Evolutionary conservation across 2,329 filamentous ascomycete species (phyloP).

Genomic region (Amylocarpus encephaloides): DNA sequence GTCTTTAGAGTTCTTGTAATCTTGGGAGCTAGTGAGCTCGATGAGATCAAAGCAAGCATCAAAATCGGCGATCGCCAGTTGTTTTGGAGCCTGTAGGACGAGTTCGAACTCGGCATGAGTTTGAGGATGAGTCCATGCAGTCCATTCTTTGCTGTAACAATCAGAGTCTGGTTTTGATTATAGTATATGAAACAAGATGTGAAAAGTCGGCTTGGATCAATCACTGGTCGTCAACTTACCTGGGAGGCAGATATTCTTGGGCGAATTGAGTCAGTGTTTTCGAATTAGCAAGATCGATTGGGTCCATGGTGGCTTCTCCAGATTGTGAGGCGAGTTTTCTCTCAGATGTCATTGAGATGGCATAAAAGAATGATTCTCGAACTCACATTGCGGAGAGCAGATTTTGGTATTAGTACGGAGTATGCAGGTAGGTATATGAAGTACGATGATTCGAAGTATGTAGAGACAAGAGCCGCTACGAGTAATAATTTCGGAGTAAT

Average conservation of each 20-base stretch:
- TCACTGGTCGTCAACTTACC: conserved; percentile 33
- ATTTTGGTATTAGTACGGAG: no score
- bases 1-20: conserved; percentile 55
- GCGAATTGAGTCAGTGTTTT: conserved; percentile 45
- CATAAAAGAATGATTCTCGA: no score
- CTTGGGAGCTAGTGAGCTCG: conserved; percentile 53
- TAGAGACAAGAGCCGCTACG: no score
- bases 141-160: conserved; percentile 13
- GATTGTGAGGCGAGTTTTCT: no score
- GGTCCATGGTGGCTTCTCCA: conserved; percentile 5
- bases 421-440: no score
- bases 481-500: no score
- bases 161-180: not conserved
- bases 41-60: conserved; percentile 51
- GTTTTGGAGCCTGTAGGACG: conserved; percentile 35
- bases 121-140: conserved; percentile 45
- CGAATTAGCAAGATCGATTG: conserved; percentile 43
- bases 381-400: no score
- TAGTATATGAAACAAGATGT: not conserved
- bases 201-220: not conserved
- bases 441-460: no score
- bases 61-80: conserved; percentile 41
- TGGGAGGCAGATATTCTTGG: conserved; percentile 40
- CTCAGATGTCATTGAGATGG: no score
- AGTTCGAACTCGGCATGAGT: conserved; percentile 39